Base-by-base conservation (phyloP, 805 yeast genomes). In the Wickerhamiella parazyma region DNA sequence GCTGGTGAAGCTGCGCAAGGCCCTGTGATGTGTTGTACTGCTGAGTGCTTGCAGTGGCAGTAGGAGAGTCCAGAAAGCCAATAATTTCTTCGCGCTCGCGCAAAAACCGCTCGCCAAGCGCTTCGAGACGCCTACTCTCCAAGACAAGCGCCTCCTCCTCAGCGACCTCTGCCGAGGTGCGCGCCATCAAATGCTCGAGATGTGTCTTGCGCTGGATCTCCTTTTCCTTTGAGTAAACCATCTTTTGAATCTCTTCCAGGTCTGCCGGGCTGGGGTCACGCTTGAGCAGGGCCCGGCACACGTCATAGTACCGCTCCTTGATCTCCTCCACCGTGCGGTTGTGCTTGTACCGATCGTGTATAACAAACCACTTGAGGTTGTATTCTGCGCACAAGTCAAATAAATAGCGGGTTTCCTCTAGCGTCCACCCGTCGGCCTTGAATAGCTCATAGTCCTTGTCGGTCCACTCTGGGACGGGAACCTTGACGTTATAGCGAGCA, bases 141-240 rank as follows among this genome's bases (percentile, higher is more conserved):
- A 89, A 78, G 9, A 91, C 83, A 40, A 91, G 67, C 0, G 94
- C 85, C 59, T 91, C 97, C 58, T 91, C 99, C 64, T 91, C 98
- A 0, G 97, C 97, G 36, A 91, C 83, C 58, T 91, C 98, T 0
- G 96, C 94, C 1, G 98, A 96, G 2, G 89, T 76, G 51, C 99
- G 68, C 29, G 76, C 76, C 35, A 89, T 67, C 31, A 91, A 65
- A 48, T 83, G 74, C 52, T 78, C 78, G 37, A 91, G 63, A 56
- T 89, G 89, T 41, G 73, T 73, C 53, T 91, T 91, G 48, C 98
- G 72, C 52, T 78, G 84, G 17, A 71, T 48, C 59, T 91, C 98
- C 50, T 74, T 76, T 6, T 71, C 69, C 52, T 76, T 78, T 33
- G 83, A 76, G 57, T 71, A 91, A 17, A 76, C 69, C 55, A 91